Evolutionary conservation across 2,329 filamentous ascomycete species (phyloP).

Genomic region (Trichoderma atrobrunneum): DNA sequence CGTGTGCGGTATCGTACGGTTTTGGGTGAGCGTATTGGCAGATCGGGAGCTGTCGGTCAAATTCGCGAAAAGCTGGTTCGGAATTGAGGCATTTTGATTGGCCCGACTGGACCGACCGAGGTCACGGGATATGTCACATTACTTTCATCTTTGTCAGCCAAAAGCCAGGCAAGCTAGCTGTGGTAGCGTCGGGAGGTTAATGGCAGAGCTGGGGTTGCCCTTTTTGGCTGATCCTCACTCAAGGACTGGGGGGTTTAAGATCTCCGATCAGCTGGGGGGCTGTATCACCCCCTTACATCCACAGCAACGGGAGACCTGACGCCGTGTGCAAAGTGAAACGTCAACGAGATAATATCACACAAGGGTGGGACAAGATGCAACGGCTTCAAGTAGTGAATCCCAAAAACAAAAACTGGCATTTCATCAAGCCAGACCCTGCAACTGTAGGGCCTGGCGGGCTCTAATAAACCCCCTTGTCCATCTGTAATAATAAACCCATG

Average conservation of each 20-base stretch:
- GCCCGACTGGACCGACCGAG: conserved; percentile 26
- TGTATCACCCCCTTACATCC: conserved; percentile 15
- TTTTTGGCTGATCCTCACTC: conserved; percentile 14
- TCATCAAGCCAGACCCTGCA: conserved; percentile 2
- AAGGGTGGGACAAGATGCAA: background rate
- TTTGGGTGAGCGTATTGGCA: conserved; percentile 33
- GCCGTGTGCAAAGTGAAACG: background rate
- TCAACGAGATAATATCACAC: background rate
- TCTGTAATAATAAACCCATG: conserved; percentile 6
- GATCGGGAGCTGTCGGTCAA: conserved; percentile 43
- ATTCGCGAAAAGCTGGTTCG: conserved; percentile 44
- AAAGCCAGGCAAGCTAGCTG: background rate
- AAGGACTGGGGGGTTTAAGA: conserved; percentile 4
- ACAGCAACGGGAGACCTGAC: background rate
- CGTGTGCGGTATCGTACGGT: conserved; percentile 33
- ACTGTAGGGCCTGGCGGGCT: background rate
- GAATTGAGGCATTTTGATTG: conserved; percentile 52
- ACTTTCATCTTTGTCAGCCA: conserved; percentile 2
- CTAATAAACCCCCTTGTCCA: conserved; percentile 1
- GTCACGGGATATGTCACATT: conserved; percentile 29
- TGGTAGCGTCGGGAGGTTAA: conserved; percentile 4
- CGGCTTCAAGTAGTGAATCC: background rate
- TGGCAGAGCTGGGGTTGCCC: conserved; percentile 16
- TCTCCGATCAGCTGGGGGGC: conserved; percentile 13
- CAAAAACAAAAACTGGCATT: background rate